Evolutionary conservation across 805 yeast genomes (phyloP).

Genomic region (Lipomyces starkeyi): DNA sequence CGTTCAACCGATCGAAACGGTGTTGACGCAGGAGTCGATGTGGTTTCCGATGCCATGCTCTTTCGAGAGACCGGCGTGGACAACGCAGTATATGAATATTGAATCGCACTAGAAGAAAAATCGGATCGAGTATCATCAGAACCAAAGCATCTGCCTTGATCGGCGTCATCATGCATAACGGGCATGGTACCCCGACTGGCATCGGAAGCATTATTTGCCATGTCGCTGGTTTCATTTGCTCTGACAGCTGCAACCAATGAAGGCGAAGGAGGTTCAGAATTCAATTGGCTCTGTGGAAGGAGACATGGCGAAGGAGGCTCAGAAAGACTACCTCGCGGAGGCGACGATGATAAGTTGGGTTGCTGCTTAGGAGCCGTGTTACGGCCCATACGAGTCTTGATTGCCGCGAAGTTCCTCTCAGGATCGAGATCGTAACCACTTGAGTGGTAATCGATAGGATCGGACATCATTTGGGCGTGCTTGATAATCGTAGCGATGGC

Average conservation of each 20-base stretch:
- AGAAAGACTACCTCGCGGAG: conserved; percentile 8
- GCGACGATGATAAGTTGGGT: conserved; percentile 17
- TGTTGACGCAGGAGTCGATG: conserved; percentile 34
- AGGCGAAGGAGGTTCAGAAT: conserved; percentile 3
- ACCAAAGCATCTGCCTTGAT: conserved; percentile 1
- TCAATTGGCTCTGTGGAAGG: not conserved
- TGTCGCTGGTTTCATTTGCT: not conserved
- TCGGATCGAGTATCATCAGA: conserved; percentile 9
- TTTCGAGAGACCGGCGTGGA: conserved; percentile 32
- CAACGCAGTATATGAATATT: conserved; percentile 20
- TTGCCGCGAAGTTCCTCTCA: not conserved
- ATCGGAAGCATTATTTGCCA: not conserved
- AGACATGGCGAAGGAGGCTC: not conserved
- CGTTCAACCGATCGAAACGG: conserved; percentile 26
- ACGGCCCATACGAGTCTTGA: conserved; percentile 1
- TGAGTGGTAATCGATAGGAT: conserved; percentile 27
- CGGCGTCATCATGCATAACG: not conserved
- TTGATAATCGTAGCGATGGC: conserved; percentile 5
- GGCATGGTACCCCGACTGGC: not conserved
- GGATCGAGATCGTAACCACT: conserved; percentile 12
- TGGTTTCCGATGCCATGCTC: conserved; percentile 20
- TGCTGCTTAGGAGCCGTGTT: not conserved
- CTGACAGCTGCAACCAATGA: not conserved
- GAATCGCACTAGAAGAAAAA: conserved; percentile 2
- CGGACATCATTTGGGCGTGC: conserved; percentile 14